Evolutionary conservation across 495 filamentous ascomycete genomes (phyloP), one percentile per base, ranked within the genome.

Genomic region (Podospora conica): DNA sequence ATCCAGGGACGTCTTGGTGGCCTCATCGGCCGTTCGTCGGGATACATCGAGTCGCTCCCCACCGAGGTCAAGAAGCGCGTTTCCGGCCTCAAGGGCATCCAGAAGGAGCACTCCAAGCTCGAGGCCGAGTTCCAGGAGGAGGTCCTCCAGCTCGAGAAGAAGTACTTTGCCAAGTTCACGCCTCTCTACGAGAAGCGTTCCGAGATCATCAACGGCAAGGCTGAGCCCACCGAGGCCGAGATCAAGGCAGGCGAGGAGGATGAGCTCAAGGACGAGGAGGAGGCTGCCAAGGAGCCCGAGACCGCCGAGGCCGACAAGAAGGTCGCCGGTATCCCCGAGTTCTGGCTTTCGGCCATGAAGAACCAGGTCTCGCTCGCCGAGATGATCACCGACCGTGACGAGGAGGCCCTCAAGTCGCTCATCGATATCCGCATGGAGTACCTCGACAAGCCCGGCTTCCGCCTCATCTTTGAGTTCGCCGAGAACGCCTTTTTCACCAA

Each of bases 311-410:
- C 75, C 55, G 69, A 74, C 55, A 76, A 78, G 60, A 75, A 78
- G 66, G 81, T 86, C 56, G 80, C 82, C 68, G 93, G 93, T 71
- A 96, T 98, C 67, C 96, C 96, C 33, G 96, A 99, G 78, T 99
- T 99, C 84, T 99, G 96, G 96, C 84, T 99, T 27, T 97, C 94
- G 66, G 92, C 96, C 68, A 98, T 99, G 95, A 99, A 99, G 85
- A 99, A 98, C 81, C 92, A 97, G 75, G 86, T 94, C 73, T 93
- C 92, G 9, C 85, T 99, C 56, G 92, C 93, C 33, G 96, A 98
- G 80, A 94, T 97, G 86, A 97, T 99, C 76, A 98, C 93, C 67
- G 96, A 98, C 66, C 88, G 91, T 55, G 96, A 99, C 72, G 96
- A 98, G 84, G 87, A 84, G 65, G 95, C 93, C 64, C 89, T 99